These are phyloP conservation scores for Trichoderma virens DNA, from an alignment of 495 filamentous ascomycete species.

Conservation along the genomic window DNA sequence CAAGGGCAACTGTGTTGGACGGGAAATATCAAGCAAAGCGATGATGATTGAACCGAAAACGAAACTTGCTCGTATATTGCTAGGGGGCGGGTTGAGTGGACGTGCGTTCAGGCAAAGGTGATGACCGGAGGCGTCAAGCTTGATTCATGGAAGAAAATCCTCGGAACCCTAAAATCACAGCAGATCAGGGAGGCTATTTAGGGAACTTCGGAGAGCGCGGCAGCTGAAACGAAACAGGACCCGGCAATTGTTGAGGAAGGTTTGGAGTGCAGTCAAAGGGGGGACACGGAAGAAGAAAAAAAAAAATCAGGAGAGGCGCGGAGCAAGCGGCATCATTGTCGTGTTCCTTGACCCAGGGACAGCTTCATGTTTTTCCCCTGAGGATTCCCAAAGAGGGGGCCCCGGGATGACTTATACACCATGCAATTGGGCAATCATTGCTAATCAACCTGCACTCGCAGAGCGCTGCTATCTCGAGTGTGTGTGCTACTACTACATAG, in stretches of 20 bases:
- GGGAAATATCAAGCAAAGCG: too few relatives aligned
- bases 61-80: neutral
- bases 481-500: neutral
- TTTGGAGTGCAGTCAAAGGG: neutral
- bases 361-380: neutral
- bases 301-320: neutral
- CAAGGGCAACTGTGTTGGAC: too few relatives aligned
- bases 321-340: neutral
- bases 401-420: neutral
- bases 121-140: conserved; percentile 4
- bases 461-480: neutral
- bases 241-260: neutral
- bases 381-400: neutral
- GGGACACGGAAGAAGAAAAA: neutral
- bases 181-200: neutral
- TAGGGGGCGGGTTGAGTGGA: neutral
- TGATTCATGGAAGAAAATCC: neutral
- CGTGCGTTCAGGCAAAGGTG: neutral
- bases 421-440: neutral
- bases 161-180: neutral
- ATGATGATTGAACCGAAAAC: neutral
- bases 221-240: neutral
- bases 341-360: neutral
- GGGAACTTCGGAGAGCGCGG: neutral
- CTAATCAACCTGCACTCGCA: neutral